These are phyloP conservation scores for Pelagophyceae sp. DNA, from an alignment of 352 stramenopile genomes.

Conservation along the genomic window DNA sequence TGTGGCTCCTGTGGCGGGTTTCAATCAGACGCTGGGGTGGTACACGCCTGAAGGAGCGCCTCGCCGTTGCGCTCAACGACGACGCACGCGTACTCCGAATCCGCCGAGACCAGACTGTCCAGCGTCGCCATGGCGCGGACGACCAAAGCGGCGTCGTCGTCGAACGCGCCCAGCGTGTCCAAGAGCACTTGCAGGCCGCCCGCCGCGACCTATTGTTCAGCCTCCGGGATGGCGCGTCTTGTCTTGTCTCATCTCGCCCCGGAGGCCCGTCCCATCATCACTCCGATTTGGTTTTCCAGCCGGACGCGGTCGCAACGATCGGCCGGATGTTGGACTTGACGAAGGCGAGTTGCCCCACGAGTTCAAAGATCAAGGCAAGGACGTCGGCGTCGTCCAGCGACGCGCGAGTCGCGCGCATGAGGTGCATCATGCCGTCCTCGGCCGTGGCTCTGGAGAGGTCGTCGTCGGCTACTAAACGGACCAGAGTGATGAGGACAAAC, in stretches of 20 bases:
- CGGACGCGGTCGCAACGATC: too few relatives aligned
- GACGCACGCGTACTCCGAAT: slow-evolving; percentile 35
- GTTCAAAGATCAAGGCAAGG: slow-evolving; percentile 33
- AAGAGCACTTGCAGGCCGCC: slow-evolving; percentile 40
- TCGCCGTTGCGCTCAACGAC: slow-evolving; percentile 36
- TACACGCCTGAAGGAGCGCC: slow-evolving; percentile 32
- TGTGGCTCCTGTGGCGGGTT: too few relatives aligned
- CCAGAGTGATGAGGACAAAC: slow-evolving; percentile 34
- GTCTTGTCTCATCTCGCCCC: too few relatives aligned
- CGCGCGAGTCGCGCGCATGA: slow-evolving; percentile 31
- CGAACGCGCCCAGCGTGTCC: slow-evolving; percentile 34
- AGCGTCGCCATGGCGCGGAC: slow-evolving; percentile 37
- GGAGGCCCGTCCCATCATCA: too few relatives aligned
- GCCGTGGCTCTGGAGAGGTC: slow-evolving; percentile 32
- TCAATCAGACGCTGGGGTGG: too few relatives aligned
- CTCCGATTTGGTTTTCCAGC: too few relatives aligned
- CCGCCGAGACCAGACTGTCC: slow-evolving; percentile 36
- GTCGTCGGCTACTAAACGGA: slow-evolving; percentile 32
- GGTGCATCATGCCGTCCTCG: slow-evolving; percentile 35
- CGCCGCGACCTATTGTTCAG: too few relatives aligned
- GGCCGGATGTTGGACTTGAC: slow-evolving; percentile 33
- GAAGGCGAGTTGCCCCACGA: slow-evolving; percentile 42
- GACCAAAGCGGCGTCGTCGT: slow-evolving; percentile 30
- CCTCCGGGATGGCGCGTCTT: too few relatives aligned
- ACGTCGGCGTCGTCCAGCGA: slow-evolving; percentile 36